Evolutionary conservation across 1,284 basidiomycete genomes (phyloP), one percentile per base, ranked within the genome.

Genomic region (Bjerkandera adusta): DNA sequence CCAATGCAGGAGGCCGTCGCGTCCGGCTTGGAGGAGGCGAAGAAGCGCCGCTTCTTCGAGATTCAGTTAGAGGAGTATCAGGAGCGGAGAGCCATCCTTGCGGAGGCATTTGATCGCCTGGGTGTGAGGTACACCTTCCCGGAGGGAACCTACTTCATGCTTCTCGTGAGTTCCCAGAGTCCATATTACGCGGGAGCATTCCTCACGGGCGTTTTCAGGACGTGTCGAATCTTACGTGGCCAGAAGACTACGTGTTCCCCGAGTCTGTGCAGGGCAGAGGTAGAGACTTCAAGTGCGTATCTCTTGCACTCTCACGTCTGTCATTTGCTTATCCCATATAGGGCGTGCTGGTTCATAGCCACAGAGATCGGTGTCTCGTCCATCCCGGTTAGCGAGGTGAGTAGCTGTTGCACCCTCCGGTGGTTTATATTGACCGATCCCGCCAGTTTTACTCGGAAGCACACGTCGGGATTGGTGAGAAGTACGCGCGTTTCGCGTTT

Each of bases 1-100:
- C 89, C 91, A 7, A 71, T 94, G 50, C 92, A 97, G 67, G 94
- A 97, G 70, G 94, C 94, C 12, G 84, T 83, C 15, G 96, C 97
- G 1, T 77, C 79, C 15, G 97, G 94, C 25, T 72, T 97, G 46
- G 89, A 92, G 65, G 75, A 86, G 58, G 92, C 88, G 1, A 67
- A 68, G 8, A 68, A 87, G 55, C 78, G 83, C 50, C 65, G 76
- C 36, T 99, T 93, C 73, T 95, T 97, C 59, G 79, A 81, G 53
- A 83, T 66, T 18, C 95, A 99, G 63, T 63, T 77, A 13, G 61
- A 70, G 20, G 88, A 96, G 64, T 99, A 99, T 66, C 69, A 75
- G 11, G 92, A 89, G 62, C 77, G 97, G 47, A 79, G 95, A 5
- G 67, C 79, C 32, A 70, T 93, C 20, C 70, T 99, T 12, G 72